A percentile compares a stretch with the other conserved stretches of the same genome.
Evolutionary conservation across 192 early-diverging fungal species (phyloP).

Genomic region (Rhizophagus clarus): DNA sequence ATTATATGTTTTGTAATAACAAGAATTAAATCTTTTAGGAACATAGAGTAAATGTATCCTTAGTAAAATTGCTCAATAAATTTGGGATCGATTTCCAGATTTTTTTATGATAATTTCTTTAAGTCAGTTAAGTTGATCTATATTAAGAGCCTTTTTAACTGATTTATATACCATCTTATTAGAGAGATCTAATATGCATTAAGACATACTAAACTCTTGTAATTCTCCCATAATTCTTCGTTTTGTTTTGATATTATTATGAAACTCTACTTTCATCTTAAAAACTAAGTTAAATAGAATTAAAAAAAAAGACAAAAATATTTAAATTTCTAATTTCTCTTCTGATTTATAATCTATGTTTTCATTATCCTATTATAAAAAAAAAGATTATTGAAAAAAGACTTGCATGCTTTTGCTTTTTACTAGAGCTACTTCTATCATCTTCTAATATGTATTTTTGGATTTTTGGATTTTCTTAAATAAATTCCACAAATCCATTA

Average conservation of each 20-base stretch:
- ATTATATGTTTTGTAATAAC: too few species aligned
- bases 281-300: background rate
- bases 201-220: slow-evolving; percentile 10
- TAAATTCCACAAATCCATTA: background rate
- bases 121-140: slow-evolving; percentile 11
- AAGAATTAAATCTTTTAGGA: too few species aligned
- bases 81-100: background rate
- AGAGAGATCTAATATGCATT: slow-evolving; percentile 18
- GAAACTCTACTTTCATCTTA: background rate
- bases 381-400: too few species aligned
- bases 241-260: slow-evolving; percentile 4
- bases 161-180: background rate
- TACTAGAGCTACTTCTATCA: too few species aligned
- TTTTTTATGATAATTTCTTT: slow-evolving; percentile 11
- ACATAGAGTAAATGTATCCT: too few species aligned
- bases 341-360: too few species aligned
- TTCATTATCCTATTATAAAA: too few species aligned
- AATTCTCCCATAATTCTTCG: background rate
- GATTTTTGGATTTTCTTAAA: background rate
- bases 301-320: too few species aligned
- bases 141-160: slow-evolving; percentile 5
- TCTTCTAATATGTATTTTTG: too few species aligned
- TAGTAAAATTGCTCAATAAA: slow-evolving; percentile 26
- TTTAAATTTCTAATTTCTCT: too few species aligned
- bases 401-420: too few species aligned